Base-by-base conservation (phyloP, 257 asterid species). In the Lithospermum erythrorhizon region DNA sequence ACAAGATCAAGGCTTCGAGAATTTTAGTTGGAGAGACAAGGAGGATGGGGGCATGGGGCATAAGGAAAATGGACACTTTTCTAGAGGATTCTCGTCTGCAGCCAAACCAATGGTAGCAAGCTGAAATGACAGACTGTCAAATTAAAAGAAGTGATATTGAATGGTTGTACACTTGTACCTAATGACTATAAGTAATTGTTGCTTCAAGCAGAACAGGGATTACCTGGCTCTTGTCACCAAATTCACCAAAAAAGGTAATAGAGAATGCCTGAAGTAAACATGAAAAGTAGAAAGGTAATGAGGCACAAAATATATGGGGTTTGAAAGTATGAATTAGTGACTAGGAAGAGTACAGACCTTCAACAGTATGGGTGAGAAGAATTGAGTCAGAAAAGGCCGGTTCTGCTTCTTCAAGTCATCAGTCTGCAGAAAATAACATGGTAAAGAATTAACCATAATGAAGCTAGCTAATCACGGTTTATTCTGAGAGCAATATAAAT, bases 171-270 rank as follows among this genome's bases (percentile, higher is more conserved):
- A 9, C n/a, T 41, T 16, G 10, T 41, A 8, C 8, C 41, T 32
- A 32, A 32, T 2, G 6, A 35, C n/a, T n/a, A n/a, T n/a, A n/a
- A n/a, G 13, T 7, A 35, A 35, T 5, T 35, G 7, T 35, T 35
- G 1, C 45, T 41, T 41, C 49, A 41, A 13, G 49, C 49, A 41
- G 0, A 8, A 11, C 18, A 41, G 13, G 49, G 67, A 37, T 64
- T 78, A 91, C 98, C 88, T 91, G 99, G 73, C 97, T 93, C 81
- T 83, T 93, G 75, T 93, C 99, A 16, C 97, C 99, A 94, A 91
- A 93, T 85, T 93, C 99, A 55, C 99, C 97, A 55, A 93, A 93
- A 84, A 93, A 89, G 48, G 99, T 93, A 71, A 93, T 89, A 59
- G 99, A 93, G 73, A 93, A 93, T 17, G 99, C 99, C 97, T 93